phyloP scores from a whole-genome alignment of 495 filamentous ascomycete genomes.

The Pyrenula aspistea region DNA sequence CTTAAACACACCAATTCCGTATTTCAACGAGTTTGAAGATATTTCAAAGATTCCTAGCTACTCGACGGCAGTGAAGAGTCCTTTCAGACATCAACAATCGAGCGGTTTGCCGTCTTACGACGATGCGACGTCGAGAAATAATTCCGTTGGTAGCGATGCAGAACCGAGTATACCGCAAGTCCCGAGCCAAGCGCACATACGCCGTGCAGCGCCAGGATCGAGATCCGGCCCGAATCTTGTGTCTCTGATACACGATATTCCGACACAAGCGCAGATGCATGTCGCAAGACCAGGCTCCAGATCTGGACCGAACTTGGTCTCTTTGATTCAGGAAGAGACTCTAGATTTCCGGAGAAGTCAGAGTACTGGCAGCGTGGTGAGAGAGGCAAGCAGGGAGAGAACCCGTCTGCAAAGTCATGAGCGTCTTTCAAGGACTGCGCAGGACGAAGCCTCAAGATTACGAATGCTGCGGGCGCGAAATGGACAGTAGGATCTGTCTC shows the following conservation, averaged over 20 bases:
- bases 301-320: background rate
- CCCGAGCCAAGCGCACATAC: background rate
- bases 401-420: background rate
- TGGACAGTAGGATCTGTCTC: background rate
- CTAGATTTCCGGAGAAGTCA: background rate
- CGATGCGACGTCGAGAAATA: constrained; percentile 22
- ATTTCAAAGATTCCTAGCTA: constrained; percentile 74
- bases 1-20: constrained; percentile 47
- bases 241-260: background rate
- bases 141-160: background rate
- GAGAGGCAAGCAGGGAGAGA: background rate
- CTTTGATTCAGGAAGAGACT: background rate
- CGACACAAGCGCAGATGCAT: background rate
- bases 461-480: background rate
- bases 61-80: constrained; percentile 56
- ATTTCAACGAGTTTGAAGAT: constrained; percentile 48
- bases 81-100: constrained; percentile 35
- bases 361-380: background rate
- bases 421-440: background rate
- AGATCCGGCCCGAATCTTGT: background rate
- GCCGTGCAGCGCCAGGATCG: background rate
- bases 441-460: background rate
- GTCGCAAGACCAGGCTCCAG: background rate
- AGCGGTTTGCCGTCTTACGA: constrained; percentile 40
- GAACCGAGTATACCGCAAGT: background rate